These are phyloP conservation scores for Agaricus subrufescens DNA, from an alignment of 768 basidiomycete species.

Conservation along the genomic window DNA sequence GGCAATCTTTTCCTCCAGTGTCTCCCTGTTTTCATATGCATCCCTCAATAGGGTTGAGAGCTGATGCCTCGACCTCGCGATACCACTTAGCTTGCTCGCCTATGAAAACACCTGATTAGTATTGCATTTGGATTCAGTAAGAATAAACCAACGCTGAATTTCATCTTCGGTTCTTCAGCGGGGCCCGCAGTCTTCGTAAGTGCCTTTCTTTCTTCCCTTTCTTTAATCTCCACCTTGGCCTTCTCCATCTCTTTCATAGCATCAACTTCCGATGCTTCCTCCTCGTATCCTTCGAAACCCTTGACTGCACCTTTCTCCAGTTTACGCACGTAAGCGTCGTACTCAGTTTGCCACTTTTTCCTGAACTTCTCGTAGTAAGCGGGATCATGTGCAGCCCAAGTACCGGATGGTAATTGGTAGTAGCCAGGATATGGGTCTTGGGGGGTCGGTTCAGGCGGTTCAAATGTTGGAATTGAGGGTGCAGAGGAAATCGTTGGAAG, in stretches of 20 bases:
- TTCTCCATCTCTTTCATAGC: conserved; percentile 74
- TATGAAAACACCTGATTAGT: conserved; percentile 19
- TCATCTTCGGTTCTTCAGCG: conserved; percentile 73
- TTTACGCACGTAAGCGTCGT: conserved; percentile 66
- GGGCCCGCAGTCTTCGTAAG: conserved; percentile 60
- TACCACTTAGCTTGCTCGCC: conserved; percentile 67
- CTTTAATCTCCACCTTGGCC: conserved; percentile 69
- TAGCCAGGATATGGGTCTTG: conserved; percentile 83
- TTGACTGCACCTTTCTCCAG: conserved; percentile 64
- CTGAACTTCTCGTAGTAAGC: conserved; percentile 64
- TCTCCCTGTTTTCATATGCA: conserved; percentile 80
- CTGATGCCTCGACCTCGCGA: conserved; percentile 74
- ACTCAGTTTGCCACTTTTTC: conserved; percentile 70
- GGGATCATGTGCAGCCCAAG: conserved; percentile 72
- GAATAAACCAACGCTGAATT: conserved; percentile 55
- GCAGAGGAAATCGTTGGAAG: conserved; percentile 54
- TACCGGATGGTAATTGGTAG: conserved; percentile 77
- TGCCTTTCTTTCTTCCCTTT: conserved; percentile 72
- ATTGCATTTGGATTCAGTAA: not conserved
- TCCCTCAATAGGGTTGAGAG: conserved; percentile 76
- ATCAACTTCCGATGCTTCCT: conserved; percentile 53
- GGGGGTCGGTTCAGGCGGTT: conserved; percentile 69
- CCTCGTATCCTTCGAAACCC: conserved; percentile 66
- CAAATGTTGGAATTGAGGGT: conserved; percentile 60
- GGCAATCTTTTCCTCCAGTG: conserved; percentile 78